These are phyloP conservation scores for Candida suzukii DNA, from an alignment of 805 yeast species.

Conservation along the genomic window DNA sequence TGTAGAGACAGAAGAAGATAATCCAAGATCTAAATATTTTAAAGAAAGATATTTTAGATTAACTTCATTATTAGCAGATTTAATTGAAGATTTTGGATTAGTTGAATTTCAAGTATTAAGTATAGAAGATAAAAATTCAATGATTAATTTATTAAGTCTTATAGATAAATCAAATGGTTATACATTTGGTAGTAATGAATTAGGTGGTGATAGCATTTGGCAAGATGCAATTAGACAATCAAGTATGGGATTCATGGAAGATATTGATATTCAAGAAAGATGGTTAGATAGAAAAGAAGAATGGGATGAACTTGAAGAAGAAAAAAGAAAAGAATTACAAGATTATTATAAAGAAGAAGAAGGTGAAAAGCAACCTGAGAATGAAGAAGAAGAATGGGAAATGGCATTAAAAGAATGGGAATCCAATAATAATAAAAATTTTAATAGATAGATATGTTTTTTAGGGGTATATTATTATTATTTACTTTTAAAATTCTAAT, in stretches of 20 bases:
- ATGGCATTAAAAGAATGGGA: slow-evolving; percentile 56
- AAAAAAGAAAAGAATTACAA: slow-evolving; percentile 33
- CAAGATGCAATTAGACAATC: slow-evolving; percentile 84
- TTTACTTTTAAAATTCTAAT: background rate
- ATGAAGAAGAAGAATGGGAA: slow-evolving; percentile 71
- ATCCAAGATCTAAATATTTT: slow-evolving; percentile 46
- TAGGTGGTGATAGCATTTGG: slow-evolving; percentile 98
- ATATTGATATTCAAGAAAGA: slow-evolving; percentile 81
- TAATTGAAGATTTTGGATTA: slow-evolving; percentile 80
- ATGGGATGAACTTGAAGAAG: slow-evolving; percentile 61
- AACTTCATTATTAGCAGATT: slow-evolving; percentile 71
- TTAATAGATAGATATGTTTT: slow-evolving; percentile 1
- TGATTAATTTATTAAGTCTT: slow-evolving; percentile 72
- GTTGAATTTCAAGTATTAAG: slow-evolving; percentile 86
- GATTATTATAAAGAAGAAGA: slow-evolving; percentile 26
- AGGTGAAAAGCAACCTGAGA: slow-evolving; percentile 32
- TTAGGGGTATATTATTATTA: background rate
- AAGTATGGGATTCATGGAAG: slow-evolving; percentile 46
- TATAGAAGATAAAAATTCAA: slow-evolving; percentile 85
- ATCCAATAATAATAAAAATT: slow-evolving; percentile 10
- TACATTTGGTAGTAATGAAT: slow-evolving; percentile 83
- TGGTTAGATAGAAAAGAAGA: slow-evolving; percentile 84
- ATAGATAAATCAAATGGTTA: slow-evolving; percentile 94
- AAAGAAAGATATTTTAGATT: slow-evolving; percentile 42
- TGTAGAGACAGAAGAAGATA: slow-evolving; percentile 65